Evolutionary conservation across 306 rosid species (phyloP).

Genomic region (Vigna angularis): DNA sequence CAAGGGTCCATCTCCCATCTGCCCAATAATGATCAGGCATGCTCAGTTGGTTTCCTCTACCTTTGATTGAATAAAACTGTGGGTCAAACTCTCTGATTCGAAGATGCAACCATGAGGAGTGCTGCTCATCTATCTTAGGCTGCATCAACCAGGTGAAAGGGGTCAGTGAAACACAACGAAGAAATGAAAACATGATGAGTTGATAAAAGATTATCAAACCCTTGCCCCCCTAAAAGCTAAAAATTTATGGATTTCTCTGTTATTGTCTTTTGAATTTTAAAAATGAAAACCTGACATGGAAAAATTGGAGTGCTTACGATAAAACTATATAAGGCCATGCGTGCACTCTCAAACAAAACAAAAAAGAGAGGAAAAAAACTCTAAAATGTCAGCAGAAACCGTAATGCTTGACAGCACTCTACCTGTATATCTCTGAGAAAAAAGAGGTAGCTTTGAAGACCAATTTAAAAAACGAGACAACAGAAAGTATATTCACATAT

Average conservation of each 20-base stretch:
- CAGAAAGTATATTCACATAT: conserved; percentile 3
- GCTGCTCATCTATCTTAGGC: conserved; percentile 71
- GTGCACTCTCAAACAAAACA: no score
- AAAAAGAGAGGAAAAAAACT: no score
- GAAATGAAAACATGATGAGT: conserved; percentile 15
- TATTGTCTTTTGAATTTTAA: no score
- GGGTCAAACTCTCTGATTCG: conserved; percentile 76
- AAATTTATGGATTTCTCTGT: conserved; percentile 12
- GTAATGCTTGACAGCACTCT: no score
- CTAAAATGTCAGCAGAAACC: no score
- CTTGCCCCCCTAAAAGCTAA: background rate
- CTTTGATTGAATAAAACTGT: conserved; percentile 47
- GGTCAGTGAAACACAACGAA: conserved; percentile 5
- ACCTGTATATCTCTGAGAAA: no score
- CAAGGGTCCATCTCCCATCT: conserved; percentile 91
- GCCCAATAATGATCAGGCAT: conserved; percentile 48
- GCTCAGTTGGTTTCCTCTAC: conserved; percentile 48
- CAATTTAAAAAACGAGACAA: background rate
- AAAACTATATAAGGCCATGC: no score
- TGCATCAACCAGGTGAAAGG: conserved; percentile 49
- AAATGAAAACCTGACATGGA: no score
- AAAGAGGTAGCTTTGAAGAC: no score
- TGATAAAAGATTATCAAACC: conserved; percentile 13
- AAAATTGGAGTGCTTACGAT: no score
- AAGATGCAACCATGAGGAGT: conserved; percentile 84